phyloP scores from a whole-genome alignment of 306 rosid species.

The Begonia masoniana region DNA sequence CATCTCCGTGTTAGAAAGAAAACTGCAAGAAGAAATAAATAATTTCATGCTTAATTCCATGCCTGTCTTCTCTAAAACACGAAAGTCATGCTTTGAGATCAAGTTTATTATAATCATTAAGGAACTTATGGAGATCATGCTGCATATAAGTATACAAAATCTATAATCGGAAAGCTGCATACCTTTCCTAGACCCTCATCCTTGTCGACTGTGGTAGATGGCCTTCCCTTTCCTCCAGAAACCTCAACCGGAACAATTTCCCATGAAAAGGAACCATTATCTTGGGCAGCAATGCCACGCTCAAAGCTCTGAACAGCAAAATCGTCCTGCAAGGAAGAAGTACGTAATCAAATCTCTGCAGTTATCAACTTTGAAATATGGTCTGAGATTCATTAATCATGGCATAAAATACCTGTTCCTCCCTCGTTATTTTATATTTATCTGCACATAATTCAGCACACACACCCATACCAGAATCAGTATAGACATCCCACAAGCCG shows the following conservation, averaged over 20 bases:
- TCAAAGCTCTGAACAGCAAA: constrained; percentile 78
- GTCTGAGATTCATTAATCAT: constrained; percentile 5
- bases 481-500: constrained; percentile 93
- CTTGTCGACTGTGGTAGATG: constrained; percentile 59
- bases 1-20: no score
- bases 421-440: constrained; percentile 68
- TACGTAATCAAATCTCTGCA: constrained; percentile 10
- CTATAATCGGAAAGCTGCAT: neutral
- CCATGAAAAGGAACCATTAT: constrained; percentile 62
- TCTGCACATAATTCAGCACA: constrained; percentile 97
- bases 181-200: constrained; percentile 98
- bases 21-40: no score
- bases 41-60: no score
- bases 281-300: constrained; percentile 89
- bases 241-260: constrained; percentile 96
- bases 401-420: constrained; percentile 49
- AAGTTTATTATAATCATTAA: neutral
- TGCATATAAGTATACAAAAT: neutral
- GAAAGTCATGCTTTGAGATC: no score
- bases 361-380: neutral
- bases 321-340: constrained; percentile 52
- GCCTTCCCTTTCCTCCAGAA: constrained; percentile 94
- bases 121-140: neutral
- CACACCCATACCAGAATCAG: constrained; percentile 78
- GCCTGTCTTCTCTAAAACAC: neutral